phyloP scores from a whole-genome alignment of 1,284 basidiomycete genomes.

The Ustilago cynodontis region DNA sequence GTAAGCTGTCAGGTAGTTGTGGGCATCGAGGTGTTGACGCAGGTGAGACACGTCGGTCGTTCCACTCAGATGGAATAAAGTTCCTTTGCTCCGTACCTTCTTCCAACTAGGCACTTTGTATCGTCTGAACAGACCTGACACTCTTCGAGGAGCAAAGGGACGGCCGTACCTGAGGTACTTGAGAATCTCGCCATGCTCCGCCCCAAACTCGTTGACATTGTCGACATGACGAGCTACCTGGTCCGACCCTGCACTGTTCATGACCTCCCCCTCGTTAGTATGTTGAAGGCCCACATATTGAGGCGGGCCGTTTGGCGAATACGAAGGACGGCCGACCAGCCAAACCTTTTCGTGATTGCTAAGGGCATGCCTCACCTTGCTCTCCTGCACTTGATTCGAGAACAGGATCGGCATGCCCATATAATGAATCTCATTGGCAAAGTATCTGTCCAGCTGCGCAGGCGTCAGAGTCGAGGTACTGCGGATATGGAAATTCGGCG shows the following conservation, averaged over 20 bases:
- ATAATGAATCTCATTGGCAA: neutral
- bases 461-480: too few species aligned
- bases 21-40: neutral
- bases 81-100: neutral
- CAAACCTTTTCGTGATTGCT: neutral
- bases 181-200: neutral
- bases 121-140: neutral
- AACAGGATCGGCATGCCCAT: neutral
- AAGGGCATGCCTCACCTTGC: neutral
- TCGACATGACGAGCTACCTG: neutral
- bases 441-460: neutral
- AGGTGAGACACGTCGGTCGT: neutral
- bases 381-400: neutral
- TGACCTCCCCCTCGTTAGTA: too few species aligned
- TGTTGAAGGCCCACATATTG: neutral
- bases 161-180: constrained; percentile 9
- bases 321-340: neutral
- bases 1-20: neutral
- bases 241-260: neutral
- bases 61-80: too few species aligned
- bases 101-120: neutral
- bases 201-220: neutral
- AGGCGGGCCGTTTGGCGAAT: neutral
- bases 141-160: neutral
- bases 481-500: too few species aligned